Conservation (phyloP, 495 filamentous ascomycete genomes). For the Talaromyces ruber region DNA sequence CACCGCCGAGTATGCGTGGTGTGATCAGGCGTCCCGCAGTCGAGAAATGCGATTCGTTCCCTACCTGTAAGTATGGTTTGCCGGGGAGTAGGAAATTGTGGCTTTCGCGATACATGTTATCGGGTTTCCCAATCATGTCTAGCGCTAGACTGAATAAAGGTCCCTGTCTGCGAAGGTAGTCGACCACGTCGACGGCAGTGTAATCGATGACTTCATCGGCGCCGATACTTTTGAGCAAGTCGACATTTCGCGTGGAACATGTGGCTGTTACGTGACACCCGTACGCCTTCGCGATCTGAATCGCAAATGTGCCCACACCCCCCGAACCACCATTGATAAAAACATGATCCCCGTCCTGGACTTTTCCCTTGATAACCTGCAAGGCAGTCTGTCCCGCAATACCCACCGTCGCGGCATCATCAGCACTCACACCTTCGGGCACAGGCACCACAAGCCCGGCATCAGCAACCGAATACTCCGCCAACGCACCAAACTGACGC, state of each 20-base stretch:
- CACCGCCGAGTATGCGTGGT: slow-evolving; percentile 57
- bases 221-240: slow-evolving; percentile 48
- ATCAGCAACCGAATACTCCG: slow-evolving; percentile 38
- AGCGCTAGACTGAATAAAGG: slow-evolving; percentile 47
- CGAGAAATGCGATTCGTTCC: slow-evolving; percentile 21
- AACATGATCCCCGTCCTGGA: slow-evolving; percentile 45
- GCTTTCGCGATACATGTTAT: slow-evolving; percentile 44
- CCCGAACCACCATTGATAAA: slow-evolving; percentile 65
- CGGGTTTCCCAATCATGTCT: slow-evolving; percentile 50
- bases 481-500: slow-evolving; percentile 40
- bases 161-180: slow-evolving; percentile 38
- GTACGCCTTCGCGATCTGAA: slow-evolving; percentile 59
- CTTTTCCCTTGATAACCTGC: slow-evolving; percentile 47
- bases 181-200: slow-evolving; percentile 40
- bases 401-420: slow-evolving; percentile 43
- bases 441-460: slow-evolving; percentile 21
- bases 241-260: slow-evolving; percentile 51
- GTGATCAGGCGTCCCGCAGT: slow-evolving; percentile 22
- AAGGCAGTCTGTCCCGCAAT: slow-evolving; percentile 52
- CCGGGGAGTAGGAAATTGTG: slow-evolving; percentile 45
- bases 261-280: slow-evolving; percentile 54
- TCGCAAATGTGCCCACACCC: slow-evolving; percentile 50
- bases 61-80: slow-evolving; percentile 52
- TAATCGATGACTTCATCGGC: slow-evolving; percentile 68
- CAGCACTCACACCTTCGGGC: slow-evolving; percentile 41